Evolutionary conservation across 352 stramenopile species (phyloP).

Genomic region (Phytophthora sp.): DNA sequence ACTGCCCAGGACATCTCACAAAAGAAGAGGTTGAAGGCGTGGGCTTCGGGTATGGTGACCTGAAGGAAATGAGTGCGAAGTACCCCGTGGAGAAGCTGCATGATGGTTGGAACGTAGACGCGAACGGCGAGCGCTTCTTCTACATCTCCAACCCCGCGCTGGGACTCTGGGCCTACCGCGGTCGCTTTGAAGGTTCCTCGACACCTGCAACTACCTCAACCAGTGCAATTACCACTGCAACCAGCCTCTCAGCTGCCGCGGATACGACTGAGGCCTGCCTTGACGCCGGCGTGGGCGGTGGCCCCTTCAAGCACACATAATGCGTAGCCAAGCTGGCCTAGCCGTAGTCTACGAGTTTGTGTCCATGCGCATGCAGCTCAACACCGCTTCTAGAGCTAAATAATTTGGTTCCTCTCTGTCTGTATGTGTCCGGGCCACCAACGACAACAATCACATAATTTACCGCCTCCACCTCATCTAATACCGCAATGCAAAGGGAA

Average conservation of each 20-base stretch:
- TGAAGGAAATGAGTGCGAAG: conserved; percentile 83
- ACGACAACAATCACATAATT: too few relatives aligned
- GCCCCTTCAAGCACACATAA: conserved; percentile 69
- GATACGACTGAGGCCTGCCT: conserved; percentile 62
- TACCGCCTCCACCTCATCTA: too few relatives aligned
- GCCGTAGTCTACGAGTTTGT: too few relatives aligned
- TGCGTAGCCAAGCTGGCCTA: too few relatives aligned
- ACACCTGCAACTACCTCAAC: conserved; percentile 1
- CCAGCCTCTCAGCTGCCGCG: conserved; percentile 34
- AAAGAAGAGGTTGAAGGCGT: conserved; percentile 94
- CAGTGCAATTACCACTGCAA: conserved; percentile 25
- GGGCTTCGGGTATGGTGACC: conserved; percentile 91
- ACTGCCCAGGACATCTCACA: conserved; percentile 92
- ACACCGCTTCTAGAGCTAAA: background rate
- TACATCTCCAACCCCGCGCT: conserved; percentile 97
- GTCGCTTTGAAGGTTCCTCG: conserved; percentile 72
- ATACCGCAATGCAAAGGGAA: background rate
- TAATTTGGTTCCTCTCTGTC: background rate
- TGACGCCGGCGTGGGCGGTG: conserved; percentile 76
- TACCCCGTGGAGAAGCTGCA: conserved; percentile 87
- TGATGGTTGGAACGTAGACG: conserved; percentile 94
- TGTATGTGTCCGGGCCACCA: too few relatives aligned
- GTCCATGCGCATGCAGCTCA: too few relatives aligned
- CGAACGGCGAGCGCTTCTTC: conserved; percentile 91
- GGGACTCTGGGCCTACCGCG: conserved; percentile 94